These are phyloP conservation scores for Phlebiopsis gigantea DNA, from an alignment of 768 basidiomycete species.

Conservation along the genomic window DNA sequence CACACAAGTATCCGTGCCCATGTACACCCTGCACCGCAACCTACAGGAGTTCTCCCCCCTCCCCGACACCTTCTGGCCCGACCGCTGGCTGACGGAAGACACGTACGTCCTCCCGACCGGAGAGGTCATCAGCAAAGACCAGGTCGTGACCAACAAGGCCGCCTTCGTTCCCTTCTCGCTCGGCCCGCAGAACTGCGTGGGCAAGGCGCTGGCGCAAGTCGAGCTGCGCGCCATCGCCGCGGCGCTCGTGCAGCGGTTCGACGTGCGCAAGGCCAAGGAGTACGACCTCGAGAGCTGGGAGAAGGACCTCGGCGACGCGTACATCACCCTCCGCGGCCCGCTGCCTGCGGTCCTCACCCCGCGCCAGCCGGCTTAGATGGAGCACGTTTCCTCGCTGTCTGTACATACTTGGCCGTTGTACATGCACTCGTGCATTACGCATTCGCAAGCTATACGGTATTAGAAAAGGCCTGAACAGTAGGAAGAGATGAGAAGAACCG, in stretches of 20 bases:
- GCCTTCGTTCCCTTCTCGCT: conserved; percentile 11
- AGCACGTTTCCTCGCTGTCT: background rate
- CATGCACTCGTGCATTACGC: background rate
- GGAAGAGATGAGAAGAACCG: background rate
- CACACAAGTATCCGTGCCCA: conserved; percentile 13
- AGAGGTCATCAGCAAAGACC: conserved; percentile 1
- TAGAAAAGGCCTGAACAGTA: background rate
- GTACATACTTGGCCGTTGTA: background rate
- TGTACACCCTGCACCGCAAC: conserved; percentile 17
- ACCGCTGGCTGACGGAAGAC: conserved; percentile 19
- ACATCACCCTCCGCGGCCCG: background rate
- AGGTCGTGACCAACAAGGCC: conserved; percentile 1
- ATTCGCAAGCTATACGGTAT: background rate
- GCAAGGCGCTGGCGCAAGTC: conserved; percentile 11
- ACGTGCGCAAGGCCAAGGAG: conserved; percentile 4
- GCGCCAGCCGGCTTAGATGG: background rate
- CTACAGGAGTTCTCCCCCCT: conserved; percentile 19
- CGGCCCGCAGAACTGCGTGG: conserved; percentile 12
- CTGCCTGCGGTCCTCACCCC: conserved; percentile 1
- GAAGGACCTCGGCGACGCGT: conserved; percentile 8
- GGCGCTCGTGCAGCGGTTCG: conserved; percentile 9
- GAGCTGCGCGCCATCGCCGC: conserved; percentile 11
- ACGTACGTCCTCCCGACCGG: conserved; percentile 1
- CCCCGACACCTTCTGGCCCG: conserved; percentile 19
- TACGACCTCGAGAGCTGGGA: conserved; percentile 8